Conservation (phyloP, 208 protist species). For the Trypanosoma lewisi region DNA sequence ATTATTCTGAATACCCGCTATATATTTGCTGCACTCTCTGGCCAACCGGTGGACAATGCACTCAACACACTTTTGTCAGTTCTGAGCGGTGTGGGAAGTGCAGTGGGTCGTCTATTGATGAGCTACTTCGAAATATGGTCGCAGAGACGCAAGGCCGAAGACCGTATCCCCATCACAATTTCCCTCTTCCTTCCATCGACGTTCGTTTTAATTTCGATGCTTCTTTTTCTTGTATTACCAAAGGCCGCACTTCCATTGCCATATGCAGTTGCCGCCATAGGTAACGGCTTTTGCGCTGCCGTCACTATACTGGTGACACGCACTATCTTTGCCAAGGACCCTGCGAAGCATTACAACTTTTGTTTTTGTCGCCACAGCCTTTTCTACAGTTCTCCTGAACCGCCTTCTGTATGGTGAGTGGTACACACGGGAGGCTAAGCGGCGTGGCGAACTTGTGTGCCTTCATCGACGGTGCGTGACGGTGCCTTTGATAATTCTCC, state of each 20-base stretch:
- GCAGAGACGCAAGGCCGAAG: slow-evolving; percentile 17
- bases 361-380: slow-evolving; percentile 29
- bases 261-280: slow-evolving; percentile 26
- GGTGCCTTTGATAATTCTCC: slow-evolving; percentile 16
- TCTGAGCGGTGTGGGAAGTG: slow-evolving; percentile 25
- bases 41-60: slow-evolving; percentile 15
- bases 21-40: slow-evolving; percentile 17
- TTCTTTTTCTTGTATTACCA: slow-evolving; percentile 42
- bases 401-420: slow-evolving; percentile 30
- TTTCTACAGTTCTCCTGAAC: slow-evolving; percentile 29
- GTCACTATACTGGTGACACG: slow-evolving; percentile 22
- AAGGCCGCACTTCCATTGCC: slow-evolving; percentile 28
- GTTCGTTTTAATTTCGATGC: slow-evolving; percentile 4
- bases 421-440: slow-evolving; percentile 20
- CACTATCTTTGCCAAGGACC: slow-evolving; percentile 32
- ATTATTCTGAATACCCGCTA: slow-evolving; percentile 19
- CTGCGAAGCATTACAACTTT: slow-evolving; percentile 37
- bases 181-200: slow-evolving; percentile 21
- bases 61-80: slow-evolving; percentile 23
- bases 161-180: slow-evolving; percentile 30
- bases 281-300: slow-evolving; percentile 25
- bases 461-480: slow-evolving; percentile 21
- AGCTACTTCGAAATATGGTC: slow-evolving; percentile 21
- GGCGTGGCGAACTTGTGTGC: slow-evolving; percentile 10
- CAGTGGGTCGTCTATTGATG: slow-evolving; percentile 20